These are phyloP conservation scores for Limonium bicolor DNA, from an alignment of 148 eudicot species.

Conservation along the genomic window DNA sequence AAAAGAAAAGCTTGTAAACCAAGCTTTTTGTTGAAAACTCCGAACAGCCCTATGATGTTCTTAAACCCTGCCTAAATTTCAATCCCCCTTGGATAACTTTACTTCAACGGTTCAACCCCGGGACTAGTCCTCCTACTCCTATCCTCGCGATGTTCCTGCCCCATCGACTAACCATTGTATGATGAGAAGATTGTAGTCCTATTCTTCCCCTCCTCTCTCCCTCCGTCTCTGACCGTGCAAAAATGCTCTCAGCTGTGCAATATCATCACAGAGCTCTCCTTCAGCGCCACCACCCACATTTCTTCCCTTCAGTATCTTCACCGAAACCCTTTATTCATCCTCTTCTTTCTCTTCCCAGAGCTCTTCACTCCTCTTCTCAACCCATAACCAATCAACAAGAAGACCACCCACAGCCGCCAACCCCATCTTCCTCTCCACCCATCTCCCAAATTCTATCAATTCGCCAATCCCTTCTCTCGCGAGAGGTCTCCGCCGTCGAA, in stretches of 20 bases:
- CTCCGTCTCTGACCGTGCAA: background rate
- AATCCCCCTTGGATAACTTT: too few relatives aligned
- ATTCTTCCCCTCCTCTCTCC: background rate
- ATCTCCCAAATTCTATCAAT: constrained; percentile 67
- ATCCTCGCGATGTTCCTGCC: too few relatives aligned
- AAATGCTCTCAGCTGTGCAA: constrained; percentile 32
- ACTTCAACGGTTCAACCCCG: too few relatives aligned
- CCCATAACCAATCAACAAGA: constrained; percentile 12
- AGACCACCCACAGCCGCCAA: constrained; percentile 5
- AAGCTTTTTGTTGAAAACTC: too few relatives aligned
- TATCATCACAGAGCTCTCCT: constrained; percentile 34
- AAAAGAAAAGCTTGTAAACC: too few relatives aligned
- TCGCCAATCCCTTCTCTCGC: constrained; percentile 62
- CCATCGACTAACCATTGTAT: too few relatives aligned
- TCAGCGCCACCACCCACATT: constrained; percentile 14
- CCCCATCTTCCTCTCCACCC: constrained; percentile 13
- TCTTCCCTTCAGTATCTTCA: constrained; percentile 6
- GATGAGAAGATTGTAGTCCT: too few relatives aligned
- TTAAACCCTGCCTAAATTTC: too few relatives aligned
- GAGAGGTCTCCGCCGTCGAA: constrained; percentile 50
- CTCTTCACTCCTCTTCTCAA: constrained; percentile 13
- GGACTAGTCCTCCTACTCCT: too few relatives aligned
- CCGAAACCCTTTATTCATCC: too few relatives aligned
- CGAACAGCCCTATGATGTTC: too few relatives aligned
- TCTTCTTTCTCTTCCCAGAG: constrained; percentile 9